Evolutionary conservation across 805 yeast genomes (phyloP), one percentile per base, ranked within the genome.

Genomic region (Priceomyces melissophilus): DNA sequence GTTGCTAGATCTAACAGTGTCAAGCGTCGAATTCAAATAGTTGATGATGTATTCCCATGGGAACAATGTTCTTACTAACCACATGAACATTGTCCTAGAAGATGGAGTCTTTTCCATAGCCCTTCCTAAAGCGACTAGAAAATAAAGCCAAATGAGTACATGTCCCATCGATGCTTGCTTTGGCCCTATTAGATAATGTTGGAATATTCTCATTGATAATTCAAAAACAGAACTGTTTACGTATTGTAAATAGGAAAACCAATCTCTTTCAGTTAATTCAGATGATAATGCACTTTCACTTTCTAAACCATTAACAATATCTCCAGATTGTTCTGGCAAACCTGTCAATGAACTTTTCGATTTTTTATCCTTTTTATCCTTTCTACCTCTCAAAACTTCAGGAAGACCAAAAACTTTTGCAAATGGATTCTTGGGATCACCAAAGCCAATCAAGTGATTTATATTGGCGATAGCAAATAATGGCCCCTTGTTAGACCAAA

Each of bases 401-500:
- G 90, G 84, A 15, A 86, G 64, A 42, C 77, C 81, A 60, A 86
- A 86, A 10, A 86, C 56, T 51, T 81, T 78, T 4, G 91, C 88
- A 63, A 85, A 84, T 13, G 91, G 89, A 53, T 83, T 85, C 34
- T 71, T 69, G 4, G 85, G 74, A 54, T 83, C 84, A 27, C 93
- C 95, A 60, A 85, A 82, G 1, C 93, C 93, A 35, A 83, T 76
- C 39, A 85, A 57, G 63, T 85, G 91, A 51, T 80, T 75, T 39
- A 86, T 79, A 52, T 85, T 86, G 20, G 89, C 79, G 36, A 84
- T 69, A 2, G 93, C 91, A 67, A 86, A 84, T 30, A 81, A 73
- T 3, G 89, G 76, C 1, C 87, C 81, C 55, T 84, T 83, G 52
- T 84, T 83, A 53, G 81, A 82, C 85, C 88, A 86, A 51, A 84